A percentile compares a stretch with the other conserved stretches of the same genome.
phyloP scores from a whole-genome alignment of 805 yeast genomes.

The Yamadazyma sp. region DNA sequence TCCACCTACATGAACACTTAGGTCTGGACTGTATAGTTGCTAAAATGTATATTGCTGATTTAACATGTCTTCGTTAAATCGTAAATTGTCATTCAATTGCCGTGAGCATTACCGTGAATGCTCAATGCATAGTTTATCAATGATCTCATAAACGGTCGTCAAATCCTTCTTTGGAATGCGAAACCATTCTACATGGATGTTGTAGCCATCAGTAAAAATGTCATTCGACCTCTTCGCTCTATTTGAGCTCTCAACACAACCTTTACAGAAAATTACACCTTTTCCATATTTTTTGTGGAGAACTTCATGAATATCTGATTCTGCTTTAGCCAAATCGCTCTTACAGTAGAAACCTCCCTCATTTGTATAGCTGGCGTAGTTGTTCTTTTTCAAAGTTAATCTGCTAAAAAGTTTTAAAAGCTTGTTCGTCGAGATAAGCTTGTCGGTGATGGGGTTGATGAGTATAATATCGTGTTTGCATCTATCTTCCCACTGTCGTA shows the following conservation, averaged over 20 bases:
- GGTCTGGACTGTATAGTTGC: constrained; percentile 12
- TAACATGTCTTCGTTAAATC: too few relatives aligned
- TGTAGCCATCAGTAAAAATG: constrained; percentile 18
- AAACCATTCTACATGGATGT: constrained; percentile 57
- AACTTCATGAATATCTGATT: constrained; percentile 40
- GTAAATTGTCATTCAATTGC: too few relatives aligned
- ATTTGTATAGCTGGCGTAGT: constrained; percentile 20
- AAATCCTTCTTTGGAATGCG: constrained; percentile 47
- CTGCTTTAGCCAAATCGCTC: constrained; percentile 34
- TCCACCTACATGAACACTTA: constrained; percentile 96
- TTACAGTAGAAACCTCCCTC: constrained; percentile 43
- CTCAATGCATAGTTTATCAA: constrained; percentile 23
- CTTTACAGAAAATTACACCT: constrained; percentile 50
- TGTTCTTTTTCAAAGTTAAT: neutral
- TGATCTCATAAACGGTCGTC: constrained; percentile 27
- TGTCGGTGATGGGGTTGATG: constrained; percentile 31
- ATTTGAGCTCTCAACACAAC: constrained; percentile 28
- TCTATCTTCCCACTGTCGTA: constrained; percentile 53
- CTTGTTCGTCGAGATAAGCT: constrained; percentile 1
- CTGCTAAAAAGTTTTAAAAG: constrained; percentile 8
- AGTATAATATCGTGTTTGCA: constrained; percentile 48
- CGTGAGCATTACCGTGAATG: constrained; percentile 3
- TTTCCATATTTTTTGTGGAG: constrained; percentile 43
- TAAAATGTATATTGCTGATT: constrained; percentile 7
- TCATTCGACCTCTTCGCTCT: constrained; percentile 2